These are phyloP conservation scores for Aeschynomene evenia DNA, from an alignment of 306 rosid species.

Conservation along the genomic window DNA sequence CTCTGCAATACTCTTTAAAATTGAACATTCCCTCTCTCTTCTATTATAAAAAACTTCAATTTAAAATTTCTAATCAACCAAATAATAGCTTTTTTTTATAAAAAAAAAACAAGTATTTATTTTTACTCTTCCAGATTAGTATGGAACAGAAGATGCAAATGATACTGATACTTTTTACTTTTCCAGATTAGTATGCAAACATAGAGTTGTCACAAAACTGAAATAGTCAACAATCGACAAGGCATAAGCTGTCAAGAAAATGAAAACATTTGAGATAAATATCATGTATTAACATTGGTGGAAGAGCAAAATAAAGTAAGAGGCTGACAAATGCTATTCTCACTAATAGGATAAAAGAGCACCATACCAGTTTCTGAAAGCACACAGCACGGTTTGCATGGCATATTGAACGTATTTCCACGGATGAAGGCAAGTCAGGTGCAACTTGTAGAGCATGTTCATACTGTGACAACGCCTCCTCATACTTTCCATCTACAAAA, in stretches of 20 bases:
- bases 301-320: conserved; percentile 7
- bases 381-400: conserved; percentile 73
- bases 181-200: not conserved
- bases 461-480: conserved; percentile 70
- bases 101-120: not conserved
- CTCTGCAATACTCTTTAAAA: not conserved
- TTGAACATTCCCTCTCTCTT: conserved; percentile 10
- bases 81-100: not conserved
- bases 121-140: not conserved
- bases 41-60: not conserved
- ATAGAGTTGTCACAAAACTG: no score
- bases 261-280: not conserved
- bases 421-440: conserved; percentile 66
- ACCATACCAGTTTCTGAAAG: conserved; percentile 67
- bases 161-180: not conserved
- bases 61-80: not conserved
- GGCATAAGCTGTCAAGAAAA: not conserved
- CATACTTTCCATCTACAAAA: conserved; percentile 64
- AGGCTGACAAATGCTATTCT: not conserved
- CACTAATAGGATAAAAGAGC: conserved; percentile 7
- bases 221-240: not conserved
- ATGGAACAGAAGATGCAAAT: not conserved
- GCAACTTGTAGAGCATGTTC: conserved; percentile 66
- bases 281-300: not conserved
- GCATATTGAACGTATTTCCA: conserved; percentile 73